phyloP scores from a whole-genome alignment of 2,329 filamentous ascomycete genomes.

The Ceratocystis diversiconidia region DNA sequence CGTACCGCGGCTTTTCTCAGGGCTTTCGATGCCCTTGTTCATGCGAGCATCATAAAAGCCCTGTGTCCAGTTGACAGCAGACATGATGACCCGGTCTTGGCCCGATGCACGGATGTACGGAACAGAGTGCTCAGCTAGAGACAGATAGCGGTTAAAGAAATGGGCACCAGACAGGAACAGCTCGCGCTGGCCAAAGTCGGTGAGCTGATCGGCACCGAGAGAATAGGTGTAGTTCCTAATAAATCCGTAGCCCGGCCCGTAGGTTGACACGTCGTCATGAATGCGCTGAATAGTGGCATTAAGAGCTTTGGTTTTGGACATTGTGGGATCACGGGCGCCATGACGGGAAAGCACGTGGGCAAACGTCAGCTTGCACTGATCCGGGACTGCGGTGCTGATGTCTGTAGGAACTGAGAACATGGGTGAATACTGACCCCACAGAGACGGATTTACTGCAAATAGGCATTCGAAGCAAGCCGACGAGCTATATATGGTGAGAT shows the following conservation, averaged over 20 bases:
- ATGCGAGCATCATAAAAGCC: constrained; percentile 48
- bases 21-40: constrained; percentile 26
- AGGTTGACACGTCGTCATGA: constrained; percentile 41
- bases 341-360: constrained; percentile 72
- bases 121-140: constrained; percentile 40
- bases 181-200: constrained; percentile 49
- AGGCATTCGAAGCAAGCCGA: constrained; percentile 8
- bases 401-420: constrained; percentile 63
- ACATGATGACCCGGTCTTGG: constrained; percentile 57
- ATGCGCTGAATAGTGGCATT: constrained; percentile 50
- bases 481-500: constrained; percentile 26
- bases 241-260: constrained; percentile 52
- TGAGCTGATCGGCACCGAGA: constrained; percentile 56
- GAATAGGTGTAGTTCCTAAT: constrained; percentile 56
- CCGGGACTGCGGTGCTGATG: constrained; percentile 45
- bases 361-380: constrained; percentile 61
- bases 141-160: constrained; percentile 60
- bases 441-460: constrained; percentile 10
- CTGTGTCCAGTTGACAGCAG: constrained; percentile 58
- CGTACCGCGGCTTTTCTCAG: constrained; percentile 34
- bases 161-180: constrained; percentile 61
- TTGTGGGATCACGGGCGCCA: constrained; percentile 68
- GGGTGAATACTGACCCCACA: constrained; percentile 83
- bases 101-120: constrained; percentile 63
- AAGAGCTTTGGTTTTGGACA: constrained; percentile 51